A percentile compares a stretch with the other conserved stretches of the same genome.
Evolutionary conservation across 75 land plant species (phyloP).

Genomic region (Chamaecyparis obtusa): DNA sequence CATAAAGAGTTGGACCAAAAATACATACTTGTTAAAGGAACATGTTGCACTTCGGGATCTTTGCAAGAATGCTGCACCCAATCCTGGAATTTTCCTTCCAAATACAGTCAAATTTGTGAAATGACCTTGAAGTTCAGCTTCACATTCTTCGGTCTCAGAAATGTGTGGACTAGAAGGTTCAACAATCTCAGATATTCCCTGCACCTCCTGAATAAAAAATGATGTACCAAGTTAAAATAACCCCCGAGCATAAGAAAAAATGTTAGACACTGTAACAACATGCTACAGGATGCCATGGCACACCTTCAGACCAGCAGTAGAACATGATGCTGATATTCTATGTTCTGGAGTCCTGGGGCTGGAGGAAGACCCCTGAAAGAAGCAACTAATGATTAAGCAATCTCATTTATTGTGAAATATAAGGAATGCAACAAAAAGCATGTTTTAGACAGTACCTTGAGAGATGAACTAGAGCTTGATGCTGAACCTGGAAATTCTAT

Average conservation of each 20-base stretch:
- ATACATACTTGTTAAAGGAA: not conserved
- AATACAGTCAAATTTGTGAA: not conserved
- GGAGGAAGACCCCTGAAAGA: constrained; percentile 8
- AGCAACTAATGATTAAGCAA: not conserved
- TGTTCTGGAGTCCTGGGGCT: not conserved
- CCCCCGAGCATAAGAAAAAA: not conserved
- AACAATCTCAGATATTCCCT: constrained; percentile 7
- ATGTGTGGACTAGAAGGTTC: not conserved
- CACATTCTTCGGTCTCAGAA: not conserved
- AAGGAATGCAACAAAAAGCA: not conserved
- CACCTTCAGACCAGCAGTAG: constrained; percentile 19
- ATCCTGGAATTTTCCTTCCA: constrained; percentile 17
- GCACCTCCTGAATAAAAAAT: not conserved
- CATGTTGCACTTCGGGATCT: constrained; percentile 1
- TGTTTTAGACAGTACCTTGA: not conserved
- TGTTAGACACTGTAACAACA: not conserved
- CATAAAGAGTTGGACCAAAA: not conserved
- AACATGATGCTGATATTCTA: not conserved
- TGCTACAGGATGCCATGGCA: not conserved
- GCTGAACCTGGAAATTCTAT: not conserved
- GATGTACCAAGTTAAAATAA: not conserved
- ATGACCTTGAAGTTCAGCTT: not conserved
- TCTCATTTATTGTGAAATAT: not conserved
- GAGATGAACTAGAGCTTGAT: constrained; percentile 4
- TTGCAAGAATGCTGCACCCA: constrained; percentile 10